Percentiles rank a stretch among this genome's conserved stretches.
phyloP scores from a whole-genome alignment of 805 yeast genomes.

The Suhomyces pyralidae region DNA sequence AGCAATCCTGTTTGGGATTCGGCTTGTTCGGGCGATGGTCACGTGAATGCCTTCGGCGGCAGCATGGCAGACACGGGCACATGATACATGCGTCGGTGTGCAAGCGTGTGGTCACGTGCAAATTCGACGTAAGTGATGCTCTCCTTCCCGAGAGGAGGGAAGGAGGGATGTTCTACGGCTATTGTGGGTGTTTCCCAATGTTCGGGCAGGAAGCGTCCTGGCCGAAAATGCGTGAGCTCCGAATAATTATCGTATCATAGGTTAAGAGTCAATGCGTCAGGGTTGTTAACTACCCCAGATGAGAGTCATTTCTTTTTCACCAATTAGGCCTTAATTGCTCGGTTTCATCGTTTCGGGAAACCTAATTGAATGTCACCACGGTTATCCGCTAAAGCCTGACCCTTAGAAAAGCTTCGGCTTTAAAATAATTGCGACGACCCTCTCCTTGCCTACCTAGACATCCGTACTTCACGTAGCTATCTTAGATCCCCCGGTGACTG shows the following conservation, averaged over 20 bases:
- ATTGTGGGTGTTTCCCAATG: background rate
- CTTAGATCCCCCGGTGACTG: background rate
- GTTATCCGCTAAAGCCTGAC: background rate
- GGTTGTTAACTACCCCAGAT: background rate
- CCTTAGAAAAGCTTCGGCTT: background rate
- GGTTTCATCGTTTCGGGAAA: background rate
- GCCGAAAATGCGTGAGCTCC: background rate
- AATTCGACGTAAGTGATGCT: background rate
- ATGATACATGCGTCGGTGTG: background rate
- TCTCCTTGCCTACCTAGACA: background rate
- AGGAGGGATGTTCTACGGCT: background rate
- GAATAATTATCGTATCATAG: background rate
- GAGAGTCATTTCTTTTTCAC: background rate
- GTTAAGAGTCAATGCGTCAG: background rate
- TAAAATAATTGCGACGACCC: background rate
- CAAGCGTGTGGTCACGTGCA: background rate
- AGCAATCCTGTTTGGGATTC: slow-evolving; percentile 9
- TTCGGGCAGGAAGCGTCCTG: background rate
- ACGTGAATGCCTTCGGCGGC: background rate
- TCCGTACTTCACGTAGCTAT: background rate
- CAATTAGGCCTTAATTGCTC: background rate
- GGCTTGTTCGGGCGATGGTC: slow-evolving; percentile 16
- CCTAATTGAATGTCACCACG: background rate
- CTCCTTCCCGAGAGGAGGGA: background rate
- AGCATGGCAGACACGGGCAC: background rate